Conservation (phyloP, 2,329 filamentous ascomycete genomes). For the Fusarium sp. region DNA sequence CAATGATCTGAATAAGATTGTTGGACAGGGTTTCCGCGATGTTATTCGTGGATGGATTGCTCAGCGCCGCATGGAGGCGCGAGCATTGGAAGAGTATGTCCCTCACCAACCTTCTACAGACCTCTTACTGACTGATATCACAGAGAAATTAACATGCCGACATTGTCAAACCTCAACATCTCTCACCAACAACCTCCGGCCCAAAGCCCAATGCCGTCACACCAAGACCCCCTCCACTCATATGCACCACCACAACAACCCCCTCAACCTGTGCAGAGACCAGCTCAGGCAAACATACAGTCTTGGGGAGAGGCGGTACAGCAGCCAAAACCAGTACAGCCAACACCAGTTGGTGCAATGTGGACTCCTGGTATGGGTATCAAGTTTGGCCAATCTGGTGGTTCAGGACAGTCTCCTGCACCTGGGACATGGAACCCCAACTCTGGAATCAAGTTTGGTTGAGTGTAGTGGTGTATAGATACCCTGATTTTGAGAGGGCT, state of each 20-base stretch:
- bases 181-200: constrained; percentile 43
- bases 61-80: constrained; percentile 81
- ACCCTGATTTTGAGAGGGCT: neutral
- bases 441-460: constrained; percentile 66
- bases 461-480: constrained; percentile 1
- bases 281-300: constrained; percentile 63
- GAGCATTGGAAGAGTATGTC: constrained; percentile 77
- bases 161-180: constrained; percentile 56
- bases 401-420: constrained; percentile 39
- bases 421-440: constrained; percentile 67
- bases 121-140: constrained; percentile 3
- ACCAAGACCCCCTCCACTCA: constrained; percentile 20
- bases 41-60: constrained; percentile 80
- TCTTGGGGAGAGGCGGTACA: constrained; percentile 68
- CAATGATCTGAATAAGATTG: constrained; percentile 91
- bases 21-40: constrained; percentile 81
- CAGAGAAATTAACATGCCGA: constrained; percentile 63
- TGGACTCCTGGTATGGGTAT: constrained; percentile 88
- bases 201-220: constrained; percentile 28
- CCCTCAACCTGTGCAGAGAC: constrained; percentile 38
- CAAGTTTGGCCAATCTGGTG: constrained; percentile 68
- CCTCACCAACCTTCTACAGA: neutral
- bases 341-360: constrained; percentile 46
- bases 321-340: constrained; percentile 60
- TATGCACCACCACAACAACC: constrained; percentile 24